Conservation (phyloP, 139 green algal species). For the Picochlorum sp. region DNA sequence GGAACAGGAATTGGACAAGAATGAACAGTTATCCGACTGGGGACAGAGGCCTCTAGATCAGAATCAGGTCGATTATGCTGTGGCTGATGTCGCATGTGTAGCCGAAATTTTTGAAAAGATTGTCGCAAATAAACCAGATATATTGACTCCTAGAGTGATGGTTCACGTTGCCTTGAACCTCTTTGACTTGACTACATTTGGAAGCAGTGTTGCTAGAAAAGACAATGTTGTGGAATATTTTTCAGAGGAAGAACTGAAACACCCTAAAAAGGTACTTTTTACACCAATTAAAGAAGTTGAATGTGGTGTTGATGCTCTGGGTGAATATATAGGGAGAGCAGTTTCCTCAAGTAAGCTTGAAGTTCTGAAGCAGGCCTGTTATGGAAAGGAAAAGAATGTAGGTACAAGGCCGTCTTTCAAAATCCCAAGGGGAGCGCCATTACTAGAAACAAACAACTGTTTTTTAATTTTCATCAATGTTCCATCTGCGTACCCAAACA, state of each 20-base stretch:
- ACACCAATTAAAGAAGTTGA: not conserved
- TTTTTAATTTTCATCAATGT: constrained; percentile 19
- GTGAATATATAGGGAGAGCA: not conserved
- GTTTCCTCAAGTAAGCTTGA: not conserved
- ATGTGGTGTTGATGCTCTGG: not conserved
- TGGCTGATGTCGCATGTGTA: constrained; percentile 14
- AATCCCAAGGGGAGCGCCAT: constrained; percentile 10
- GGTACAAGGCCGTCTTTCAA: no score
- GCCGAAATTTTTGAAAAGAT: constrained; percentile 17
- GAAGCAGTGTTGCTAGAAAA: not conserved
- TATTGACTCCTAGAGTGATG: not conserved
- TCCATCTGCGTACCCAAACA: constrained; percentile 2
- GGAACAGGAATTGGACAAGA: constrained; percentile 17
- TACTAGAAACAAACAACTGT: constrained; percentile 13
- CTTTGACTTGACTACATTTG: not conserved
- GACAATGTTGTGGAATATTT: not conserved
- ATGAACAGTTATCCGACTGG: constrained; percentile 25
- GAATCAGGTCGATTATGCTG: constrained; percentile 20
- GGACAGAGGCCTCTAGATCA: constrained; percentile 9
- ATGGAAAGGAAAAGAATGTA: no score
- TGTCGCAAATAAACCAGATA: not conserved
- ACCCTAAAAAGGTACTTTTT: not conserved
- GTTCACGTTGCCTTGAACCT: not conserved
- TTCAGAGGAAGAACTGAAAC: not conserved
- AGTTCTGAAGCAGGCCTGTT: no score